Base-by-base conservation (phyloP, 1,139 yeast species). In the Kodamaea fungicola region DNA sequence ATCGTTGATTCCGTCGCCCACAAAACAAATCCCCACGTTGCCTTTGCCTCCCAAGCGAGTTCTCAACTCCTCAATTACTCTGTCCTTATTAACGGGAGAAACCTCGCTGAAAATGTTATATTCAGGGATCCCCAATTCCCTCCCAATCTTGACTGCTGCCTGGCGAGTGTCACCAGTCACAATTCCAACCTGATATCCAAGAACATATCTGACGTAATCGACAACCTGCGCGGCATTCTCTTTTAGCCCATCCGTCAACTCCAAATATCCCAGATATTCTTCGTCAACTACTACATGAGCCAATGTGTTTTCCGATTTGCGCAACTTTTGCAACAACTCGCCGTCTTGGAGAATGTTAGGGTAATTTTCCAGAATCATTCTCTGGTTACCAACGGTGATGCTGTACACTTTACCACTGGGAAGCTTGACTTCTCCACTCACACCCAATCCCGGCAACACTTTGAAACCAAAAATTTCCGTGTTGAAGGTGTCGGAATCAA, bases 1-100 rank as follows among this genome's bases (percentile, higher is more conserved):
- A 59, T 92, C 99, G 57, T 88, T 88, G 50, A 88, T 84, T 40
- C 99, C 99, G 61, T 92, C 99, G 24, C 99, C 99, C 25, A 92
- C 83, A 70, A 94, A 89, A 2, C 92, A 95, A 28, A 89, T 82
- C 3, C 64, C 62, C 4, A 61, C 66, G 32, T 61, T 57, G 2
- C 38, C 41, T 7, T 46, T 45, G 1, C 57, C 58, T 3, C 70
- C 70, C 39, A 61, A 59, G 28, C 64, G 57, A 10, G 63, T 55
- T 50, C 83, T 86, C 42, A 92, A 67, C 31, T 71, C 68, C 28
- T 65, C 64, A 21, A 92, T 78, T 22, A 88, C 72, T 27, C 74
- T 74, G 41, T 87, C 82, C 59, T 92, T 92, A 38, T 84, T 83
- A 10, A 74, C 69, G 0, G 98, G 97, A 0, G 83, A 68, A 1